These are phyloP conservation scores for Erysimum cheiri DNA, from an alignment of 441 rosid genomes.

Conservation along the genomic window DNA sequence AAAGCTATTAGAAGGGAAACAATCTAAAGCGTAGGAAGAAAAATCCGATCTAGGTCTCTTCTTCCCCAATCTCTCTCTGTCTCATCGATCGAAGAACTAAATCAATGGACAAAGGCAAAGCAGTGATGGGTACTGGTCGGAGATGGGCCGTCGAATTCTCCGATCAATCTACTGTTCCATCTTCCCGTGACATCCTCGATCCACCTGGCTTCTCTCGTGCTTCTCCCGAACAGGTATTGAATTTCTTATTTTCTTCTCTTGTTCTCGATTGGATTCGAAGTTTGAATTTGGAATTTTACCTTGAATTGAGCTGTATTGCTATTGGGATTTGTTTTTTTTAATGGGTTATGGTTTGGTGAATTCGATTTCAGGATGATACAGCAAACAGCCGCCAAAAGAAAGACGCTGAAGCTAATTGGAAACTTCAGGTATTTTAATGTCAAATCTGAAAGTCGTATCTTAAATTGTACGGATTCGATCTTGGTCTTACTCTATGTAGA, in stretches of 20 bases:
- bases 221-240: constrained; percentile 74
- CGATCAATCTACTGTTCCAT: constrained; percentile 74
- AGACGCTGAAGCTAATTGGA: constrained; percentile 98
- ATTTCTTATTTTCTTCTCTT: not conserved
- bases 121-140: constrained; percentile 88
- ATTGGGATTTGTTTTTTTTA: not conserved
- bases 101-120: constrained; percentile 92
- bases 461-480: constrained; percentile 17
- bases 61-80: constrained; percentile 12
- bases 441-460: constrained; percentile 21
- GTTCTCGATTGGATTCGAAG: not conserved
- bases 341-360: not conserved
- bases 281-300: not conserved
- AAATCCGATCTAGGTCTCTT: constrained; percentile 41
- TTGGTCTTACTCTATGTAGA: constrained; percentile 8
- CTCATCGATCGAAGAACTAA: not conserved
- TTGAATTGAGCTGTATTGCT: constrained; percentile 6
- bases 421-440: constrained; percentile 67
- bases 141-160: constrained; percentile 98
- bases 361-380: constrained; percentile 74
- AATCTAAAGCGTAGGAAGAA: constrained; percentile 25
- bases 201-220: constrained; percentile 93
- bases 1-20: not conserved
- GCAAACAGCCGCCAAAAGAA: constrained; percentile 80
- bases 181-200: constrained; percentile 89